A percentile compares a stretch with the other conserved stretches of the same genome.
phyloP scores from a whole-genome alignment of 2,329 filamentous ascomycete species.

The Pyricularia pennisetigena region DNA sequence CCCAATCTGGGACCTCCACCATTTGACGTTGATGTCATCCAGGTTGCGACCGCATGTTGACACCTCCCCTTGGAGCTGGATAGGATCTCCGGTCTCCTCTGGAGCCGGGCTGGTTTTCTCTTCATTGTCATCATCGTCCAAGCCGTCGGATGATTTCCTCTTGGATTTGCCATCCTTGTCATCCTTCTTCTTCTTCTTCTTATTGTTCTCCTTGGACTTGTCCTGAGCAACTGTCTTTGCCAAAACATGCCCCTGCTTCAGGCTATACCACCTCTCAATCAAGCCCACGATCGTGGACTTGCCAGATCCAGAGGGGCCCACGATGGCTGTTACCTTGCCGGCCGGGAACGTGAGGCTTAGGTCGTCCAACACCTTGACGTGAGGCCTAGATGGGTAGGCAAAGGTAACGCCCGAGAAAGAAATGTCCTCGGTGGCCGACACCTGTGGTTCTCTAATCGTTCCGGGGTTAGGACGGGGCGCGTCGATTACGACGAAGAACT shows the following conservation, averaged over 20 bases:
- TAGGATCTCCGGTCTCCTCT: conserved; percentile 27
- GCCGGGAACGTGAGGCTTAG: conserved; percentile 48
- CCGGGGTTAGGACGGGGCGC: conserved; percentile 28
- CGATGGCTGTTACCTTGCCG: conserved; percentile 63
- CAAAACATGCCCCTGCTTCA: conserved; percentile 33
- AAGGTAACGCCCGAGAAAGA: conserved; percentile 58
- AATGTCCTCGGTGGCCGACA: conserved; percentile 42
- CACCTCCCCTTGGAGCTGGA: conserved; percentile 42
- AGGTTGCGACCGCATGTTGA: conserved; percentile 56
- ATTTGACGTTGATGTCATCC: conserved; percentile 63
- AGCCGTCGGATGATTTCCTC: neutral
- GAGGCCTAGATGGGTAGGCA: conserved; percentile 58
- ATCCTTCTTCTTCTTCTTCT: conserved; percentile 20
- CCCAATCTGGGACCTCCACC: conserved; percentile 40
- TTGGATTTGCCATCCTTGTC: conserved; percentile 11
- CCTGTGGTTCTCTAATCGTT: conserved; percentile 35
- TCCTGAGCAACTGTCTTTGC: conserved; percentile 38
- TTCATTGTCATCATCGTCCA: conserved; percentile 1
- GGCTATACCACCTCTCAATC: conserved; percentile 51
- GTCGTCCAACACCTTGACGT: conserved; percentile 52
- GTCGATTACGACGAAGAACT: conserved; percentile 46
- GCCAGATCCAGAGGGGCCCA: conserved; percentile 62
- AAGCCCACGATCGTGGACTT: conserved; percentile 68
- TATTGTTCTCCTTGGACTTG: conserved; percentile 29
- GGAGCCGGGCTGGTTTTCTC: neutral